Base-by-base conservation (phyloP, 768 basidiomycete species). In the Boletellus ananas region DNA sequence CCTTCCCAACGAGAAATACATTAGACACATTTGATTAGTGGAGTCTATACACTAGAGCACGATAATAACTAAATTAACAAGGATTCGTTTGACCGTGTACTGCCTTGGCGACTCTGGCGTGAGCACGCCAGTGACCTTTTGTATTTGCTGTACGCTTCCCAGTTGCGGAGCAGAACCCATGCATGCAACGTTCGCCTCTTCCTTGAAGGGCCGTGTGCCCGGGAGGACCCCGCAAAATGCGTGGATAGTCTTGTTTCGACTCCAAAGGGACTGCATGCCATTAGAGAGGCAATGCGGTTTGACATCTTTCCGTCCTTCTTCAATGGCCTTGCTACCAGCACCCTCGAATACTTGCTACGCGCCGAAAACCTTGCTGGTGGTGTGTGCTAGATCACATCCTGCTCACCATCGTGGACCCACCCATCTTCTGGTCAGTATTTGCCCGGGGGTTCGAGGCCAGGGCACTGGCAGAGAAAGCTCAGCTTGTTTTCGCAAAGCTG, bases 361-460 rank as follows among this genome's bases (percentile, higher is more conserved):
- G 58, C 80, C 3, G 60, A 60, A 36, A 54, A 58, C 41, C 66
- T 82, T 46, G 72, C 69, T 8, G 83, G 83, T 1, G 55, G 65
- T 4, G n/a, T n/a, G 70, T 74, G 31, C 52, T 84, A 1, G 57
- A 70, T n/a, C 59, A 66, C 25, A 58, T 82, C n/a, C 48, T 84
- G 21, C 14, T 62, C 35, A 54, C 59, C 2, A 74, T 83, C 9
- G 73, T 76, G 7, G 72, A 81, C 0, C 81, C 81, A 3, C 72
- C 79, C 0, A 69, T 80, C 14, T 82, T 82, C 54, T 83, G 78
- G 79, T 52, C 50, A 11, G 49, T 59, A 1, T 74, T 76, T 47
- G 46, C 54, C 0, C 44, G 52, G 16, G 73, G 64, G 10, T 78
- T 75, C 33, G 56, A 69, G 42, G 51, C 50, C 0, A 64, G 65